Conservation (phyloP, 495 filamentous ascomycete species). For the Aspergillus asperescens region DNA sequence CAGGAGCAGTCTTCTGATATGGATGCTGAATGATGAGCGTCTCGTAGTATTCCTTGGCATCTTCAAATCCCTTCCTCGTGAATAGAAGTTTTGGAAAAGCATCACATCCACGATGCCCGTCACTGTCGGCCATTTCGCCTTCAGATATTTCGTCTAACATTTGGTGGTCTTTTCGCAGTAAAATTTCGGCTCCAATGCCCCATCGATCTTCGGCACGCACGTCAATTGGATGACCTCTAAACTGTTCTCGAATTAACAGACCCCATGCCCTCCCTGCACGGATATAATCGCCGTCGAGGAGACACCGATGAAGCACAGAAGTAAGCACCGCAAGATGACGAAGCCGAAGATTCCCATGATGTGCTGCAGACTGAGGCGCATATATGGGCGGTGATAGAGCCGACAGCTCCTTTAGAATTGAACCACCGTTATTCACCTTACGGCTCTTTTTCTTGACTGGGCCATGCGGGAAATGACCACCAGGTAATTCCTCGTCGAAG, state of each 20-base stretch:
- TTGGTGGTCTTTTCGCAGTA: constrained; percentile 45
- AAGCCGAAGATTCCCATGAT: constrained; percentile 39
- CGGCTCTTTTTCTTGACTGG: constrained; percentile 15
- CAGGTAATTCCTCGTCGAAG: constrained; percentile 40
- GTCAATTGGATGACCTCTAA: constrained; percentile 49
- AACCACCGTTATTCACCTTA: constrained; percentile 12
- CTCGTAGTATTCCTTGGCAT: constrained; percentile 60
- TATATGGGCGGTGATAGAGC: constrained; percentile 31
- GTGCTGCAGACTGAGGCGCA: constrained; percentile 32
- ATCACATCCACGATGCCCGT: not conserved
- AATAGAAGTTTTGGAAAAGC: constrained; percentile 25
- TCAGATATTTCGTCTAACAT: constrained; percentile 9
- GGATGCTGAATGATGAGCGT: constrained; percentile 63
- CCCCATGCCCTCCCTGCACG: constrained; percentile 63
- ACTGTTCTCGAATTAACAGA: constrained; percentile 53
- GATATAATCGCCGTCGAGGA: constrained; percentile 54
- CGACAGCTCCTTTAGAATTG: constrained; percentile 23
- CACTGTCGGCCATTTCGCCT: not conserved
- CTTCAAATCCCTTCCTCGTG: constrained; percentile 48
- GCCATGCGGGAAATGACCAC: constrained; percentile 42
- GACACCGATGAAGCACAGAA: constrained; percentile 55
- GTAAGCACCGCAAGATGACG: constrained; percentile 59
- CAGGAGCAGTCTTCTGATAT: constrained; percentile 42
- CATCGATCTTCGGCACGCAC: constrained; percentile 52
- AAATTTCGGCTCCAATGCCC: constrained; percentile 66